Evolutionary conservation across 2,329 filamentous ascomycete species (phyloP).

Genomic region (Chrysoporthe deuterocubensis): DNA sequence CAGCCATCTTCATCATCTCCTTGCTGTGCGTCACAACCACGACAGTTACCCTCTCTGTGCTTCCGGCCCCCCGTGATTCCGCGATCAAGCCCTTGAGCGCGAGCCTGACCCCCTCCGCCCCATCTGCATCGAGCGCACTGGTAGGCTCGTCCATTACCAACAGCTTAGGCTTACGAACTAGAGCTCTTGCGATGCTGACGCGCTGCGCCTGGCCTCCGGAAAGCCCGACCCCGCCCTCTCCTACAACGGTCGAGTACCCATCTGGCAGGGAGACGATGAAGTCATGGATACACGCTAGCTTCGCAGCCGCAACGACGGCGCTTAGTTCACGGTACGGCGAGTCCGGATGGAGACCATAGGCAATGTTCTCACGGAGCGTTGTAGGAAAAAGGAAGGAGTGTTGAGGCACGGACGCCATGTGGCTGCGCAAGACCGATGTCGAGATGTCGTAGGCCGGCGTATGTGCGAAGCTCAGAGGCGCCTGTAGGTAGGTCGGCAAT

Average conservation of each 20-base stretch:
- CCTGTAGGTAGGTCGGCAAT: conserved; percentile 8
- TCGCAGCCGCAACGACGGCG: conserved; percentile 57
- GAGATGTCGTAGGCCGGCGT: conserved; percentile 63
- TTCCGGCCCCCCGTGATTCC: conserved; percentile 26
- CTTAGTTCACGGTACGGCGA: conserved; percentile 52
- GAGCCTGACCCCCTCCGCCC: conserved; percentile 64
- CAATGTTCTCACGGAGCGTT: conserved; percentile 79
- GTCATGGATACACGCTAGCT: conserved; percentile 69
- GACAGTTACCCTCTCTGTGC: conserved; percentile 60
- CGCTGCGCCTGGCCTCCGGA: conserved; percentile 85
- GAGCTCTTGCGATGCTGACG: conserved; percentile 77
- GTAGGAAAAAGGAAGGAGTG: conserved; percentile 76
- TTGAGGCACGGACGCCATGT: conserved; percentile 72
- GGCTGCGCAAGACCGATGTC: conserved; percentile 60
- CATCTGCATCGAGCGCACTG: conserved; percentile 74
- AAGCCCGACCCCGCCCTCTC: conserved; percentile 74
- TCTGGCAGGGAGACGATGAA: conserved; percentile 74
- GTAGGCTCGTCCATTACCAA: conserved; percentile 89
- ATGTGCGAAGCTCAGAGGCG: conserved; percentile 61
- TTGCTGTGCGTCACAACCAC: conserved; percentile 80
- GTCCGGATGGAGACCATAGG: conserved; percentile 69
- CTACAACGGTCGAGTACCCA: conserved; percentile 74
- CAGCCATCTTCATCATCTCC: conserved; percentile 85
- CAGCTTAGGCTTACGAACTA: conserved; percentile 71
- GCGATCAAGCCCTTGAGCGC: conserved; percentile 61